Percentiles rank a stretch among this genome's conserved stretches.
These are phyloP conservation scores for Syzygium aqueum DNA, from an alignment of 345 rosid genomes.

Conservation along the genomic window DNA sequence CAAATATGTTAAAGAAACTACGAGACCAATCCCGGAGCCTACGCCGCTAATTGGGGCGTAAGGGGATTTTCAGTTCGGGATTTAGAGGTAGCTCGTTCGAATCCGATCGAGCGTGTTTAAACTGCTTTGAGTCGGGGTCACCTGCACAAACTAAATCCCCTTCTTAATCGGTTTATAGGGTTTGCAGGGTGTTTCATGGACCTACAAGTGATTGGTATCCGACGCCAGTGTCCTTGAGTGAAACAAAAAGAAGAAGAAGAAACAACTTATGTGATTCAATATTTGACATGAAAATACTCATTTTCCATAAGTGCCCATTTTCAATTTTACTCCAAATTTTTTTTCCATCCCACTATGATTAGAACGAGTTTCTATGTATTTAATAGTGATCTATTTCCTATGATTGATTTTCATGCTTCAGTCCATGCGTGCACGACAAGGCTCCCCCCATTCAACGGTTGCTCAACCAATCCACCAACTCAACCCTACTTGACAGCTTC, in stretches of 20 bases:
- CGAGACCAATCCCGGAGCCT: background rate
- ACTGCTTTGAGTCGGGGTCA: background rate
- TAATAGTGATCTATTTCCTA: background rate
- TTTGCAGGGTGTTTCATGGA: background rate
- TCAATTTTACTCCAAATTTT: background rate
- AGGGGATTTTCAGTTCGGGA: background rate
- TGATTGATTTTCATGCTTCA: background rate
- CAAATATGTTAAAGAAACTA: background rate
- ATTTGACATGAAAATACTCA: background rate
- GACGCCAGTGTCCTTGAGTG: background rate
- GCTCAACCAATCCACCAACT: background rate
- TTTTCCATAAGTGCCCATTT: background rate
- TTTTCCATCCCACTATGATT: background rate
- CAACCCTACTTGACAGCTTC: background rate
- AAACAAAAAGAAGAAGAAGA: background rate
- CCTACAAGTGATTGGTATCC: accelerated
- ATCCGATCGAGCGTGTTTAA: background rate
- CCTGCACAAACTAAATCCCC: background rate
- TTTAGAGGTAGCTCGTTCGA: too few species aligned
- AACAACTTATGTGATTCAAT: background rate
- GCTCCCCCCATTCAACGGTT: background rate
- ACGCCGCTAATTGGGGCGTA: background rate
- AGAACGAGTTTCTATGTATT: background rate
- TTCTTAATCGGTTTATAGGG: background rate
- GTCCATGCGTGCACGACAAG: background rate